Evolutionary conservation across 108 stramenopile genomes (phyloP).

Genomic region (Skeletonema marinoi): DNA sequence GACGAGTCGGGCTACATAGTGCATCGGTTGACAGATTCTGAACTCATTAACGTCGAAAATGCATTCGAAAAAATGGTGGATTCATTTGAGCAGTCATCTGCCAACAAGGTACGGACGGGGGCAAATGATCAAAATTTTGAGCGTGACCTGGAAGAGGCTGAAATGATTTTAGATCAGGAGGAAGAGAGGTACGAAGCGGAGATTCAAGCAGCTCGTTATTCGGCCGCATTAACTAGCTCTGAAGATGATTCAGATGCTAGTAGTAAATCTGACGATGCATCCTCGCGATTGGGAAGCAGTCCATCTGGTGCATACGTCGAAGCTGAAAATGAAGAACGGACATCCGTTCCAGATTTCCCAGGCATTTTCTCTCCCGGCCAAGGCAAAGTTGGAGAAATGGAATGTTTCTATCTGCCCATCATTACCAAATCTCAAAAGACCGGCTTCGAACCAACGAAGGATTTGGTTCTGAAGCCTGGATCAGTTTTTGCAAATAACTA

Average conservation of each 20-base stretch:
- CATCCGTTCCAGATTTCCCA: slow-evolving; percentile 65
- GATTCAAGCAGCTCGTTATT: slow-evolving; percentile 2
- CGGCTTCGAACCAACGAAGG: slow-evolving; percentile 90
- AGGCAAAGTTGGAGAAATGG: slow-evolving; percentile 78
- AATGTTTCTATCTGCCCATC: slow-evolving; percentile 82
- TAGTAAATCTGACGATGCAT: slow-evolving; percentile 27
- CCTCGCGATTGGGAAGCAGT: background rate
- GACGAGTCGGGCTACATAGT: slow-evolving; percentile 83
- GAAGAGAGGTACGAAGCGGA: slow-evolving; percentile 28
- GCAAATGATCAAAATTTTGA: slow-evolving; percentile 60
- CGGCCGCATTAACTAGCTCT: slow-evolving; percentile 15
- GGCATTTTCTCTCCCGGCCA: slow-evolving; percentile 69
- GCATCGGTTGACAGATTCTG: slow-evolving; percentile 60
- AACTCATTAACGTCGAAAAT: slow-evolving; percentile 67
- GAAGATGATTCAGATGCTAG: slow-evolving; percentile 23
- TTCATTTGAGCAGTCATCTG: slow-evolving; percentile 45
- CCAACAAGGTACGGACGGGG: slow-evolving; percentile 28
- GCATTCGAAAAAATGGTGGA: slow-evolving; percentile 73
- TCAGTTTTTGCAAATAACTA: slow-evolving; percentile 92
- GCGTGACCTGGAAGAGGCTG: slow-evolving; percentile 73
- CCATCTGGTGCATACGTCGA: background rate
- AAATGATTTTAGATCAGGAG: slow-evolving; percentile 65
- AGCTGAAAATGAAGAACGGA: slow-evolving; percentile 16
- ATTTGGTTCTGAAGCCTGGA: slow-evolving; percentile 76
- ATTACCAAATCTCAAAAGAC: slow-evolving; percentile 88